These are phyloP conservation scores for Erysimum pusillum DNA, from an alignment of 441 rosid genomes.

Conservation along the genomic window DNA sequence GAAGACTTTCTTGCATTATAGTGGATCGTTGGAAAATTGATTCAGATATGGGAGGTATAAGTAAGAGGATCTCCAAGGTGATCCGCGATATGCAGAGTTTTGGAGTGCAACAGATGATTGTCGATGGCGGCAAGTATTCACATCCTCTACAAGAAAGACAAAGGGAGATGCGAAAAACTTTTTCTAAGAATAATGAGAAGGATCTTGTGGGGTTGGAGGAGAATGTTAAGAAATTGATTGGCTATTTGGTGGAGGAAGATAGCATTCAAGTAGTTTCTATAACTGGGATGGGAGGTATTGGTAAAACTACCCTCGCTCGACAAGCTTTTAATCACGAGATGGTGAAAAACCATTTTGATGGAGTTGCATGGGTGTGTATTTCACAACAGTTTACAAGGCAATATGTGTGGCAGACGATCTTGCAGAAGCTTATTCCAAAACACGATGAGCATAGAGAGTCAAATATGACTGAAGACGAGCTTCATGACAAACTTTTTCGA, in stretches of 20 bases:
- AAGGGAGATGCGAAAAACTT: constrained; percentile 10
- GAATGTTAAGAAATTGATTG: constrained; percentile 25
- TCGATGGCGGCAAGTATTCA: not conserved
- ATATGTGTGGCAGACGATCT: constrained; percentile 32
- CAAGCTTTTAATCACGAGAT: constrained; percentile 32
- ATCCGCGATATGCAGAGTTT: not conserved
- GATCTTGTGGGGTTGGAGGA: constrained; percentile 44
- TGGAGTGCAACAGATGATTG: not conserved
- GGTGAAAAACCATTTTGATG: constrained; percentile 18
- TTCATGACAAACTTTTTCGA: not conserved
- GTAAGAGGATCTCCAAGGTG: not conserved
- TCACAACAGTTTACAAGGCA: constrained; percentile 37
- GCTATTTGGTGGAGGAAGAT: constrained; percentile 20
- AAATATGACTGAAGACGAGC: not conserved
- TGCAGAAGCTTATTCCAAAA: not conserved
- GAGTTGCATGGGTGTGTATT: constrained; percentile 43
- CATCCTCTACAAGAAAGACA: not conserved
- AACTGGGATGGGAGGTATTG: constrained; percentile 49
- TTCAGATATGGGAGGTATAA: not conserved
- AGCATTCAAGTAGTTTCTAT: constrained; percentile 24
- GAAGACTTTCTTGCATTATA: not conserved
- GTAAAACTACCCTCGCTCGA: constrained; percentile 46
- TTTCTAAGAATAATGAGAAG: constrained; percentile 21
- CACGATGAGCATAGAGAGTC: not conserved
- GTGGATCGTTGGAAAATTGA: not conserved